phyloP scores from a whole-genome alignment of 768 basidiomycete genomes.

The Galerina sulciceps region DNA sequence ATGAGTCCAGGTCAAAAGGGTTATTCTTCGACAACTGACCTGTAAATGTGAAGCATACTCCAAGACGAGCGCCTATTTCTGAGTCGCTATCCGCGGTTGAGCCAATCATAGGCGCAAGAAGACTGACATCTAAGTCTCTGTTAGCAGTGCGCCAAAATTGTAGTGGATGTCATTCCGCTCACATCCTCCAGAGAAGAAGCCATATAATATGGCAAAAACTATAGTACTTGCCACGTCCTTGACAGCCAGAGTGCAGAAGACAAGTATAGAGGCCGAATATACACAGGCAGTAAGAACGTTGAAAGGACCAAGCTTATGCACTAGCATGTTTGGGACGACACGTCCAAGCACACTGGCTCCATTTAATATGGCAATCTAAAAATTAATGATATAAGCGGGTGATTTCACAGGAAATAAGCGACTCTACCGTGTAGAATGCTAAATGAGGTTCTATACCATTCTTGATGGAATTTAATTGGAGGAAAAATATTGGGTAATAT shows the following conservation, averaged over 20 bases:
- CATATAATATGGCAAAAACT: slow-evolving; percentile 44
- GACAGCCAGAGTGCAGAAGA: slow-evolving; percentile 49
- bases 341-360: slow-evolving; percentile 52
- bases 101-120: slow-evolving; percentile 48
- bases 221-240: slow-evolving; percentile 36
- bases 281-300: slow-evolving; percentile 42
- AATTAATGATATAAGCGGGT: neutral
- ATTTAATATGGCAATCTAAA: slow-evolving; percentile 56
- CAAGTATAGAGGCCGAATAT: slow-evolving; percentile 33
- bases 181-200: slow-evolving; percentile 52
- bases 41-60: slow-evolving; percentile 52
- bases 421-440: slow-evolving; percentile 59
- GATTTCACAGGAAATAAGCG: neutral
- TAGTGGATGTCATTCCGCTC: slow-evolving; percentile 22
- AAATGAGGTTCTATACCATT: slow-evolving; percentile 49
- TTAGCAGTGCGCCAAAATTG: neutral
- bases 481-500: slow-evolving; percentile 58
- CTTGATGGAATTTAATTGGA: slow-evolving; percentile 56
- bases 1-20: slow-evolving; percentile 5
- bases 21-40: slow-evolving; percentile 30
- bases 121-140: slow-evolving; percentile 28
- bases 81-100: slow-evolving; percentile 45
- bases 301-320: slow-evolving; percentile 42
- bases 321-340: slow-evolving; percentile 46
- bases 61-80: slow-evolving; percentile 61